Conservation (phyloP, 1,284 basidiomycete genomes). For the Austroboletus olivaceoglutinosus region DNA sequence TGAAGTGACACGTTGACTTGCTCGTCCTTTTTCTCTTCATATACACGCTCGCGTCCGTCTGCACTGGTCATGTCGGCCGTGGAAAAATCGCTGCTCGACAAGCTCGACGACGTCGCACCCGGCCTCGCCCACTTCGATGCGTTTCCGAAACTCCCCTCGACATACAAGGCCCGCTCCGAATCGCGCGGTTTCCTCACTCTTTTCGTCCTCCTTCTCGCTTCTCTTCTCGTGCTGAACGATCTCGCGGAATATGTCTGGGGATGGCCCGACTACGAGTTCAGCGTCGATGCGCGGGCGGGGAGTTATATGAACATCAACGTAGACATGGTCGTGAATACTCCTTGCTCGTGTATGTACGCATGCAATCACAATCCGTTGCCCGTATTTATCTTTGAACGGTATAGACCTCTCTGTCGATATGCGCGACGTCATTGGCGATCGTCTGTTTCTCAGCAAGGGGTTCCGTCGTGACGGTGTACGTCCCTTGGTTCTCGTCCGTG, state of each 20-base stretch:
- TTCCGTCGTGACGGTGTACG: constrained; percentile 86
- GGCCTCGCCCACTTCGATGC: constrained; percentile 67
- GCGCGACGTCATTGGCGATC: constrained; percentile 89
- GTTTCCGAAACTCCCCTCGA: constrained; percentile 85
- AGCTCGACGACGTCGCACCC: constrained; percentile 36
- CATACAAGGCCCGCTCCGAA: constrained; percentile 84
- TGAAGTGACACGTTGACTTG: constrained; percentile 16
- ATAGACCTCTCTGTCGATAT: constrained; percentile 85
- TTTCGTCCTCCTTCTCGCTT: constrained; percentile 69
- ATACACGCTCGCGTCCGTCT: too few species aligned
- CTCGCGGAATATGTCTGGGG: constrained; percentile 90
- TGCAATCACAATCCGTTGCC: background rate
- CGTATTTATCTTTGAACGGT: background rate
- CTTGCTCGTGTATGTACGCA: constrained; percentile 75
- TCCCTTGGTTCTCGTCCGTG: background rate
- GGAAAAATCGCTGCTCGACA: constrained; percentile 28
- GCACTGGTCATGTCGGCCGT: background rate
- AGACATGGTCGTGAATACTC: constrained; percentile 90
- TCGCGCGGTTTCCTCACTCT: constrained; percentile 88
- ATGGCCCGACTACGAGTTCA: constrained; percentile 85
- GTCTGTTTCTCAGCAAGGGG: constrained; percentile 80
- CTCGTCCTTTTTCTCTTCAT: background rate
- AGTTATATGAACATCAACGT: constrained; percentile 82
- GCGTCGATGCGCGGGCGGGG: constrained; percentile 64
- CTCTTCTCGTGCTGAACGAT: constrained; percentile 82